Percentiles rank a stretch among this genome's conserved stretches.
These are phyloP conservation scores for Komagataea norvegica DNA, from an alignment of 1,139 yeast genomes.

Conservation along the genomic window DNA sequence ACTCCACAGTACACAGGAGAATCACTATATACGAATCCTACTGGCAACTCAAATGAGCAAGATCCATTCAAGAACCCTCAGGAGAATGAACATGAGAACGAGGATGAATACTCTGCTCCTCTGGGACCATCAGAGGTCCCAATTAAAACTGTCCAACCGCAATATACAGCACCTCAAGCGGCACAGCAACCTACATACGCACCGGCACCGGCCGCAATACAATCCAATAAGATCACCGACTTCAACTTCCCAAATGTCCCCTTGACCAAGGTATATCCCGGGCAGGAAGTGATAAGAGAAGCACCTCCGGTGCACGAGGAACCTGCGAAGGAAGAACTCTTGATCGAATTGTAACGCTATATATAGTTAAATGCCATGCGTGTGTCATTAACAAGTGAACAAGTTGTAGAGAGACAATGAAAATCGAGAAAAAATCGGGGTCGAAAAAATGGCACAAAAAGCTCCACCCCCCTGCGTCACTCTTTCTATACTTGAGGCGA, in stretches of 20 bases:
- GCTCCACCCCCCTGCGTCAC: too few species aligned
- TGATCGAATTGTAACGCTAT: constrained; percentile 29
- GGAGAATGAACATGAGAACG: constrained; percentile 8
- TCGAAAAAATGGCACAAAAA: too few species aligned
- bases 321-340: constrained; percentile 27
- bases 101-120: constrained; percentile 16
- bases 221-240: constrained; percentile 29
- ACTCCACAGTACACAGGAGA: constrained; percentile 5
- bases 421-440: too few species aligned
- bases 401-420: constrained; percentile 23
- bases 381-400: too few species aligned
- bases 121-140: constrained; percentile 8
- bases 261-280: constrained; percentile 24
- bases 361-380: too few species aligned
- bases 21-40: constrained; percentile 3
- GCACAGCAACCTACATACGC: constrained; percentile 1
- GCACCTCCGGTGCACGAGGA: constrained; percentile 10
- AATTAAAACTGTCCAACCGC: too few species aligned
- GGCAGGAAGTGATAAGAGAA: constrained; percentile 13
- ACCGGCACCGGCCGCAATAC: too few species aligned
- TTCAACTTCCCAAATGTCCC: constrained; percentile 38
- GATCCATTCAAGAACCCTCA: constrained; percentile 9
- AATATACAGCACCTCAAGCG: too few species aligned
- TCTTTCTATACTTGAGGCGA: too few species aligned
- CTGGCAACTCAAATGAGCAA: constrained; percentile 3